Evolutionary conservation across 176 grass and related monocot genomes (phyloP), one percentile per base, ranked within the genome.

Genomic region (Musa schizocarpa): DNA sequence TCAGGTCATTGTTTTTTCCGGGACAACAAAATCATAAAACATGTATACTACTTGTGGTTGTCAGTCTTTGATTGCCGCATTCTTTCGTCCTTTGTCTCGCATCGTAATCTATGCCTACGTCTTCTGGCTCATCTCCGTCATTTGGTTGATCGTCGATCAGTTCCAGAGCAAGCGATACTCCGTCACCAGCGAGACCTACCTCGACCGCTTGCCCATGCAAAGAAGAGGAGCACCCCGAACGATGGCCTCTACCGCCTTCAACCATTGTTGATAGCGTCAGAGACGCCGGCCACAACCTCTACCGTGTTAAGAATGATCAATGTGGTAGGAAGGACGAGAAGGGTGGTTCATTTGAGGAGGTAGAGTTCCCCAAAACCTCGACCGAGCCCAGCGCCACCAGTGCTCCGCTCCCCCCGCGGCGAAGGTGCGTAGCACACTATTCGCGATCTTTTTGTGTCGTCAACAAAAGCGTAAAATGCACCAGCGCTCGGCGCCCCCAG

Each of bases 231-330:
- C 87, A 92, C 90, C 68, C 87, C 92, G 63, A 96, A 24, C n/a
- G 92, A 83, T 13, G 89, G 93, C 11, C 89, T 89, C 93, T 85
- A 92, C 0, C 87, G 92, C 0, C 87, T 89, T 68, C 88, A 96
- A 0, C 89, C 89, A 6, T 92, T 96, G 82, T 92, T 96, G 54
- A 90, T 86, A 14, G 93, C 93, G 81, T 96, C 89, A 0, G 89
- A 96, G 1, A 96, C 92, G 0, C 92, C 89, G 2, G 89, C 89
- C 1, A 96, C 89, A 68, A 96, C 91, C 24, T 83, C 87, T 50
- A 96, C 93, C 87, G 92, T 96, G 85, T 96, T 96, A 76, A 96
- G 86, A 77, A 96, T 92, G 75, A 96, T 96, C 68, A 92, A 87
- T 16, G 89, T 96, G 8, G 89, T 96, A 16, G 89, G 89, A 0